These are phyloP conservation scores for Lasiodiplodia citricola DNA, from an alignment of 2,329 filamentous ascomycete species.

Conservation along the genomic window DNA sequence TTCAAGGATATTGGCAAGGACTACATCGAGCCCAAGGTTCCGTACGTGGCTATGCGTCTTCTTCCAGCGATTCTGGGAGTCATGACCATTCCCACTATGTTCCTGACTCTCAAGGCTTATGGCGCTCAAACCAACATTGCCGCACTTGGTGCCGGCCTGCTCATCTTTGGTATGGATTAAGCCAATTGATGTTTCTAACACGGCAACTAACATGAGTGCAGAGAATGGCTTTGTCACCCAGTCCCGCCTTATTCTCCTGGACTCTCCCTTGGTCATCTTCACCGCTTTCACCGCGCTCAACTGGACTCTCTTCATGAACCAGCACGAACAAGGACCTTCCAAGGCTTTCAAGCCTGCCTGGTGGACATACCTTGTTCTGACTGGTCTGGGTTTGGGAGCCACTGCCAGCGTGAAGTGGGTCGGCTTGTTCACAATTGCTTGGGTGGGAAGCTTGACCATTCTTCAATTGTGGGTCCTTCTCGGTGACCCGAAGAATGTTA, in stretches of 20 bases:
- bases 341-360: constrained; percentile 88
- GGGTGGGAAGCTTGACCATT: constrained; percentile 89
- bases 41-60: constrained; percentile 96
- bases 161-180: constrained; percentile 79
- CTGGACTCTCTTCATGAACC: constrained; percentile 93
- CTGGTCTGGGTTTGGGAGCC: constrained; percentile 84
- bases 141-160: constrained; percentile 78
- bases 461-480: constrained; percentile 95
- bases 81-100: constrained; percentile 87
- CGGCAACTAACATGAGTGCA: constrained; percentile 46
- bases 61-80: constrained; percentile 90
- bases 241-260: constrained; percentile 91
- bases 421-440: constrained; percentile 96
- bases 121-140: constrained; percentile 89
- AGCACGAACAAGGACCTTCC: constrained; percentile 88
- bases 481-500: constrained; percentile 85
- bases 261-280: constrained; percentile 91
- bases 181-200: neutral
- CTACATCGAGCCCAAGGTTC: constrained; percentile 91
- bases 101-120: constrained; percentile 87
- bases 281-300: constrained; percentile 89
- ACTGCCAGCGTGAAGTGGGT: constrained; percentile 99
- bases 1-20: constrained; percentile 99
- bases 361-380: constrained; percentile 97
- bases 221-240: constrained; percentile 97